Evolutionary conservation across 495 filamentous ascomycete genomes (phyloP).

Genomic region (Hypoxylon fuscum): DNA sequence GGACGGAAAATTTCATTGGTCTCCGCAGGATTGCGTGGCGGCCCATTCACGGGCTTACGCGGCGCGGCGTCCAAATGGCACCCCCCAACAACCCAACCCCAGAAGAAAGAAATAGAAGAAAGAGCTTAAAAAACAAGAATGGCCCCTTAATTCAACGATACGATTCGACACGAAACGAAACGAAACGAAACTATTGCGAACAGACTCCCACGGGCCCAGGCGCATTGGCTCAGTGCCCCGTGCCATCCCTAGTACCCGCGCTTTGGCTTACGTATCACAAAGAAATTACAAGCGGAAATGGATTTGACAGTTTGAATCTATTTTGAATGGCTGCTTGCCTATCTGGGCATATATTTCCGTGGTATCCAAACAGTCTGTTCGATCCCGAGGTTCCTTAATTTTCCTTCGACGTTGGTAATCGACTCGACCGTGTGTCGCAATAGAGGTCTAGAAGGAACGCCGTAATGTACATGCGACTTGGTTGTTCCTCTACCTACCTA

Average conservation of each 20-base stretch:
- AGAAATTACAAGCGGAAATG: not conserved
- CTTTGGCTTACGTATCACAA: not conserved
- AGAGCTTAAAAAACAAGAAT: not conserved
- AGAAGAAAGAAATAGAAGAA: not conserved
- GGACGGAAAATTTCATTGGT: conserved; percentile 2
- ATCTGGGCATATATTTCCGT: not conserved
- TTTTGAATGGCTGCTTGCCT: not conserved
- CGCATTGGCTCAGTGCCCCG: not conserved
- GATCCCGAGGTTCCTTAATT: conserved; percentile 8
- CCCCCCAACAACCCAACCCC: not conserved
- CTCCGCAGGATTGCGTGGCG: conserved; percentile 25
- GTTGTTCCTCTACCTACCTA: not conserved
- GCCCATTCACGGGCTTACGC: not conserved
- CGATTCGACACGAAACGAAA: too few relatives aligned
- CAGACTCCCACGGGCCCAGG: not conserved
- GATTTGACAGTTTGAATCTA: not conserved
- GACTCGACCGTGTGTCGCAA: conserved; percentile 5
- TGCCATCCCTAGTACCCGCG: not conserved
- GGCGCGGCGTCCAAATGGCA: conserved; percentile 5
- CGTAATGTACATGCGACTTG: conserved; percentile 20
- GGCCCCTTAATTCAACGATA: not conserved
- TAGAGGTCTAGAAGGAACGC: not conserved
- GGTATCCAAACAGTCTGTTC: not conserved
- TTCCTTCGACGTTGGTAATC: not conserved
- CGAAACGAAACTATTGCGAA: conserved; percentile 5